Evolutionary conservation across 225 moss, liverwort and hornwort genomes (phyloP).

Genomic region (Marchantia paleacea): DNA sequence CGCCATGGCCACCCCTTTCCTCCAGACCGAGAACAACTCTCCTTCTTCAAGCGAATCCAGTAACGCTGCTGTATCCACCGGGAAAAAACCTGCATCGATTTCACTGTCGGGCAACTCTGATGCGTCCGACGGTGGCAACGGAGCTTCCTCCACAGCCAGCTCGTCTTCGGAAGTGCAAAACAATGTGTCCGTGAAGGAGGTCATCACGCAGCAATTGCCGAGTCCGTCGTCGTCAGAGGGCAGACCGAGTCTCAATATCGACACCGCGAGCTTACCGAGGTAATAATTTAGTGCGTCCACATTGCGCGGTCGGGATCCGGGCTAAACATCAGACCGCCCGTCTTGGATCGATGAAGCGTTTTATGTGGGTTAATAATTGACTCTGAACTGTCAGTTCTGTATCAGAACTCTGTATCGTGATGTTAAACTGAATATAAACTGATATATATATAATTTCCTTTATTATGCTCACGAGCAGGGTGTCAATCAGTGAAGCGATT

Average conservation of each 20-base stretch:
- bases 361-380: background rate
- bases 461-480: constrained; percentile 14
- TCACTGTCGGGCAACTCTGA: constrained; percentile 1
- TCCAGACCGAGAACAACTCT: constrained; percentile 16
- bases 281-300: constrained; percentile 5
- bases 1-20: constrained; percentile 20
- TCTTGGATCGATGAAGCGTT: background rate
- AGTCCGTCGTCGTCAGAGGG: constrained; percentile 12
- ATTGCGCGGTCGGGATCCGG: background rate
- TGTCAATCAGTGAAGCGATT: constrained; percentile 39
- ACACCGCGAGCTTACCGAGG: constrained; percentile 38
- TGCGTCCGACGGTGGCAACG: background rate
- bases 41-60: constrained; percentile 14
- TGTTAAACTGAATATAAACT: background rate
- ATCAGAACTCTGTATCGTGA: background rate
- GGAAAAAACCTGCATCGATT: background rate
- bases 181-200: constrained; percentile 38
- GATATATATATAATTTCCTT: too few relatives aligned
- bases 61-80: background rate
- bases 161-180: constrained; percentile 16
- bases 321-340: too few relatives aligned
- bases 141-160: background rate
- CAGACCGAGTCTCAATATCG: constrained; percentile 22
- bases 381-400: background rate
- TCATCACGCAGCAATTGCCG: constrained; percentile 37